These are phyloP conservation scores for Calocera viscosa DNA, from an alignment of 768 basidiomycete species.

Conservation along the genomic window DNA sequence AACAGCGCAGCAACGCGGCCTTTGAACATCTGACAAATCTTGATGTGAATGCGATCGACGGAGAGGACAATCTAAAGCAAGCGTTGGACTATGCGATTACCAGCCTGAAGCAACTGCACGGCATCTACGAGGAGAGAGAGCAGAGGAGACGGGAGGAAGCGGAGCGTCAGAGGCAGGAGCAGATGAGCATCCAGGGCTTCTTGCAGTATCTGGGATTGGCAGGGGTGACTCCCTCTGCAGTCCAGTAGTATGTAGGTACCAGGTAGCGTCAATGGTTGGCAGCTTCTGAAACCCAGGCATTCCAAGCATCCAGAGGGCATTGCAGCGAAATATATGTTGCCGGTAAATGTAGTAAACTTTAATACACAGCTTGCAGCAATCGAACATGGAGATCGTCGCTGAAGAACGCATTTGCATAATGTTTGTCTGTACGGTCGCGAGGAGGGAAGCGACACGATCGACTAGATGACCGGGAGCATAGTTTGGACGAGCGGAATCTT, in stretches of 20 bases:
- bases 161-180: conserved; percentile 13
- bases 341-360: too few relatives aligned
- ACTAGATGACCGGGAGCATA: neutral
- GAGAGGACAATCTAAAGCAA: conserved; percentile 15
- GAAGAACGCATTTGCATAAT: too few relatives aligned
- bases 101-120: conserved; percentile 16
- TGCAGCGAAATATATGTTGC: too few relatives aligned
- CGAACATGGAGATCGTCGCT: too few relatives aligned
- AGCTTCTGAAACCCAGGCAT: too few relatives aligned
- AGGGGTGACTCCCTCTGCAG: neutral
- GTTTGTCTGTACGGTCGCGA: too few relatives aligned
- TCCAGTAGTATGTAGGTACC: neutral
- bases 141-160: conserved; percentile 13
- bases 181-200: conserved; percentile 10
- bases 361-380: too few relatives aligned
- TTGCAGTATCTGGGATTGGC: neutral
- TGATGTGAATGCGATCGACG: conserved; percentile 1
- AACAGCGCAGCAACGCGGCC: neutral
- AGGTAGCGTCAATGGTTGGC: too few relatives aligned
- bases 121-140: conserved; percentile 15
- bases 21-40: neutral
- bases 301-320: too few relatives aligned
- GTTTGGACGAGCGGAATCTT: neutral
- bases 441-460: too few relatives aligned
- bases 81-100: conserved; percentile 13